Evolutionary conservation across 441 rosid species (phyloP).

Genomic region (Euphorbia corollata): DNA sequence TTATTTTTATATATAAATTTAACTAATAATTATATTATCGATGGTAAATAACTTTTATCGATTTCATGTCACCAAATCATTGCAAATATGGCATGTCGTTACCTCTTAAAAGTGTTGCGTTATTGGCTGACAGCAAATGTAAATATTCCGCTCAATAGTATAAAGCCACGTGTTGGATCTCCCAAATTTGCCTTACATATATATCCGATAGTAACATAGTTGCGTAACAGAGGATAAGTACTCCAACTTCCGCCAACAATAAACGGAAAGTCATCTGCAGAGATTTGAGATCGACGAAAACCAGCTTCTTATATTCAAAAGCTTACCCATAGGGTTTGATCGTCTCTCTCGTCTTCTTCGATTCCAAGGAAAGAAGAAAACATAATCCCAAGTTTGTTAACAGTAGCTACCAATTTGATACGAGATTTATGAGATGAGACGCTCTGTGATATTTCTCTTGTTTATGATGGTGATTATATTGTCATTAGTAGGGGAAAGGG

Average conservation of each 20-base stretch:
- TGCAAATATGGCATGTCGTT: too few relatives aligned
- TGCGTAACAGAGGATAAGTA: too few relatives aligned
- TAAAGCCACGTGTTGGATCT: too few relatives aligned
- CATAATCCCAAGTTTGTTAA: not conserved
- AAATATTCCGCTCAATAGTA: too few relatives aligned
- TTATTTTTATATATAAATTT: too few relatives aligned
- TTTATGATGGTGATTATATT: conserved; percentile 29
- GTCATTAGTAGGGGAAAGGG: conserved; percentile 27
- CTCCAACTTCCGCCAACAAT: not conserved
- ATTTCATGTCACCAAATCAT: too few relatives aligned
- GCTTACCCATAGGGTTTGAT: not conserved
- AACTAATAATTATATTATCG: too few relatives aligned
- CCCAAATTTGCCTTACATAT: too few relatives aligned
- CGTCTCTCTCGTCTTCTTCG: not conserved
- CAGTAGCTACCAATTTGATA: not conserved
- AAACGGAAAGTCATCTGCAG: conserved; percentile 1
- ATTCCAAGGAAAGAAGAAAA: not conserved
- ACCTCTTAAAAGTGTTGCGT: too few relatives aligned
- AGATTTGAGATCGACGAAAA: not conserved
- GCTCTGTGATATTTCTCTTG: conserved; percentile 33
- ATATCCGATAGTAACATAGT: too few relatives aligned
- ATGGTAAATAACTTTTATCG: too few relatives aligned
- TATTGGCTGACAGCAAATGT: too few relatives aligned
- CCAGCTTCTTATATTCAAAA: not conserved
- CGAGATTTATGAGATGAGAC: conserved; percentile 36